Base-by-base conservation (phyloP, 2,329 filamentous ascomycete genomes). In the Exophiala sp. region DNA sequence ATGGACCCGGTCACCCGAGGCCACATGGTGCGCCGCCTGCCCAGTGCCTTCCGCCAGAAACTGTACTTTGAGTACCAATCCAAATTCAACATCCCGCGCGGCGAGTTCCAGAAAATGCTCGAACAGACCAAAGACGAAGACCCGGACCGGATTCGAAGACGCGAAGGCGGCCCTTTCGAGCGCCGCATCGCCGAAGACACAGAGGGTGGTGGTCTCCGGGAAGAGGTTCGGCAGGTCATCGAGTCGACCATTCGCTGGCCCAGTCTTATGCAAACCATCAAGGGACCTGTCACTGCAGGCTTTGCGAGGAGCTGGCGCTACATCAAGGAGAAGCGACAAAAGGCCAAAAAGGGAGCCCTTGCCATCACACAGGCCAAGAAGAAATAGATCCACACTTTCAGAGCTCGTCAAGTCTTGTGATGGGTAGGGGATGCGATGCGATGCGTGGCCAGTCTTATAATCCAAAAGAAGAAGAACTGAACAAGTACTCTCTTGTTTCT, bases 61-160 rank as follows among this genome's bases (percentile, higher is more conserved):
- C 74, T 98, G 0, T 98, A 98, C 71, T 95, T 95, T 68, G 83
- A 90, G 62, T 98, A 96, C 67, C 90, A 95, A 67, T 83, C 85
- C 65, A 91, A 95, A 63, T 94, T 90, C 63, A 78, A 80, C 48
- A 93, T 98, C 37, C 88, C 91, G 0, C 82, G 82, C 13, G 78
- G 80, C 3, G 88, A 95, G 48, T 98, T 95, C 66, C 75, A 86
- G 62, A 78, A 81, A 62, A 90, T 97, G 82, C 83, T 96, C 68
- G 78, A 87, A 52, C 79, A 81, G n/a, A 80, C 77, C 35, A 79
- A 78, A 48, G 85, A 93, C 48, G 79, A 85, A 48, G 78, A 82
- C 37, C 73, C 73, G 1, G 74, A 75, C 14, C 75, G 82, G 11
- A 82, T 94, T 63, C 82, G 81, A 60, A 80, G 83, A 52, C 80